Conservation (phyloP, 2,329 filamentous ascomycete genomes). For the Alternaria panax region DNA sequence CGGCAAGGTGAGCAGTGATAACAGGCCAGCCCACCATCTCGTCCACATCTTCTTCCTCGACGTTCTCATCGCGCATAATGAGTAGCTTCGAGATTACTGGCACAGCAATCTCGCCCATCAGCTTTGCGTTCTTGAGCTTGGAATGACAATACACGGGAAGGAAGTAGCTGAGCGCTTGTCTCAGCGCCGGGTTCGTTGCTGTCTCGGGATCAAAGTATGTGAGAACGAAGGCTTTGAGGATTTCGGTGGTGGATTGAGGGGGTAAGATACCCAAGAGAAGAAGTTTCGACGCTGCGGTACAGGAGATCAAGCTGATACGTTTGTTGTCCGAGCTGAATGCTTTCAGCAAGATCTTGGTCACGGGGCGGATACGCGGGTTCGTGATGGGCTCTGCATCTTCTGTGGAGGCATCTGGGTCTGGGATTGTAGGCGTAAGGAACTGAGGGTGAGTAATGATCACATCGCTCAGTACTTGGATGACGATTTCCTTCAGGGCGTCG, state of each 20-base stretch:
- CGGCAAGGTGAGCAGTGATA: slow-evolving; percentile 82
- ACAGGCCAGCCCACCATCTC: slow-evolving; percentile 77
- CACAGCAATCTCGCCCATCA: slow-evolving; percentile 78
- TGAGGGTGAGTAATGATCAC: slow-evolving; percentile 89
- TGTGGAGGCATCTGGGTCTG: slow-evolving; percentile 49
- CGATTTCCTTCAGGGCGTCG: slow-evolving; percentile 85
- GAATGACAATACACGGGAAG: slow-evolving; percentile 93
- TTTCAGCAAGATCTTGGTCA: slow-evolving; percentile 86
- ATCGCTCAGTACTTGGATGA: slow-evolving; percentile 90
- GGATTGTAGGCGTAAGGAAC: slow-evolving; percentile 68
- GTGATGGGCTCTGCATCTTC: slow-evolving; percentile 43
- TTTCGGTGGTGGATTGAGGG: slow-evolving; percentile 60
- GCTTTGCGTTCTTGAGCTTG: slow-evolving; percentile 78
- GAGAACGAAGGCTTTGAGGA: slow-evolving; percentile 84
- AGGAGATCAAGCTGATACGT: slow-evolving; percentile 81
- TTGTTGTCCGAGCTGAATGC: slow-evolving; percentile 72
- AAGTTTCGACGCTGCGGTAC: slow-evolving; percentile 83
- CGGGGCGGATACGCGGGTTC: slow-evolving; percentile 61
- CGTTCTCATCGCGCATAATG: slow-evolving; percentile 66
- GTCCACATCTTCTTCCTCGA: slow-evolving; percentile 74
- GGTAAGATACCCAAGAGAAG: slow-evolving; percentile 78
- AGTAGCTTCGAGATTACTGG: slow-evolving; percentile 76
- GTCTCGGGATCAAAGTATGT: slow-evolving; percentile 91
- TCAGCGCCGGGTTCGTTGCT: slow-evolving; percentile 77
- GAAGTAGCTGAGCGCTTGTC: slow-evolving; percentile 92